These are phyloP conservation scores for Platanthera guangdongensis DNA, from an alignment of 106 monocot species.

Conservation along the genomic window DNA sequence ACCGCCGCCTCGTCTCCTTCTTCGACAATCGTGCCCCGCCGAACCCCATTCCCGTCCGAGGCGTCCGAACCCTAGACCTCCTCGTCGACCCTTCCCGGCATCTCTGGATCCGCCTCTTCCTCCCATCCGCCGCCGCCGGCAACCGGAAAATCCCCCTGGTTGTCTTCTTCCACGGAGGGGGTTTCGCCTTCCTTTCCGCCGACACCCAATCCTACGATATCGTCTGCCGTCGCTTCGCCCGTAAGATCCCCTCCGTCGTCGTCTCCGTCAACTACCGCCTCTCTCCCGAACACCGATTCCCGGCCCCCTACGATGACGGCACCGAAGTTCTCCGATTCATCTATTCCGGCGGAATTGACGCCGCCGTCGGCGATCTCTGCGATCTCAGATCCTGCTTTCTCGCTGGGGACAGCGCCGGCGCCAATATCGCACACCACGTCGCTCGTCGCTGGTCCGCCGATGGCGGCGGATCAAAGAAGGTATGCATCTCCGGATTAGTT, in stretches of 20 bases:
- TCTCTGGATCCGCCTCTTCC: conserved; percentile 40
- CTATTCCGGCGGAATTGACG: conserved; percentile 26
- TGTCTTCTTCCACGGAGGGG: conserved; percentile 16
- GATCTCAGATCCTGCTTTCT: conserved; percentile 32
- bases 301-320: conserved; percentile 31
- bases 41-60: conserved; percentile 15
- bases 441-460: conserved; percentile 20
- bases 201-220: background rate
- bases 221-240: conserved; percentile 7
- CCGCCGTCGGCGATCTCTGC: conserved; percentile 21
- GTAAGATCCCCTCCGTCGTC: background rate
- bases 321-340: background rate
- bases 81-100: conserved; percentile 18
- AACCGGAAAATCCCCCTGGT: conserved; percentile 17
- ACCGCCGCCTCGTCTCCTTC: conserved; percentile 42
- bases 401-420: conserved; percentile 51
- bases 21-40: conserved; percentile 23
- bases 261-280: conserved; percentile 21
- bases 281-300: conserved; percentile 30
- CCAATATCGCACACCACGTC: conserved; percentile 45
- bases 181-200: conserved; percentile 3
- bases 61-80: conserved; percentile 35
- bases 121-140: conserved; percentile 3
- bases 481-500: conserved; percentile 18
- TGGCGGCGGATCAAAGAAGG: background rate